Percentiles rank a stretch among this genome's conserved stretches.
Evolutionary conservation across 2,329 filamentous ascomycete species (phyloP).

Genomic region (Aureobasidium sp.): DNA sequence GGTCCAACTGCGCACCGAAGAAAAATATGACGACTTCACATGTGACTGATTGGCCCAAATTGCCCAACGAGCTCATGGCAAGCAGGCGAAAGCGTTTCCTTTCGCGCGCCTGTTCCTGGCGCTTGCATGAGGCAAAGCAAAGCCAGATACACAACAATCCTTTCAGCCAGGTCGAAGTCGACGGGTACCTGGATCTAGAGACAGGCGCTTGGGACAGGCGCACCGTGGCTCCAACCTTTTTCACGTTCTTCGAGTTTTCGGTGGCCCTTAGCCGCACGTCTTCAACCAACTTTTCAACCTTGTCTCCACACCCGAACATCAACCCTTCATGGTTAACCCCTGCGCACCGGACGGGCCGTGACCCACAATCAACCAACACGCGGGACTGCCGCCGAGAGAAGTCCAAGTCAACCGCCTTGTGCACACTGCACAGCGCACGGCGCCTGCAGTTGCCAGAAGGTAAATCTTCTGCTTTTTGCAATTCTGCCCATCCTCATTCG

Average conservation of each 20-base stretch:
- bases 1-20: neutral
- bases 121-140: slow-evolving; percentile 8
- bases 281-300: neutral
- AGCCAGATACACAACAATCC: slow-evolving; percentile 2
- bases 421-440: slow-evolving; percentile 5
- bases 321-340: neutral
- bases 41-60: neutral
- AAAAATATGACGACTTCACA: neutral
- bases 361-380: slow-evolving; percentile 10
- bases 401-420: slow-evolving; percentile 4
- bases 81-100: neutral
- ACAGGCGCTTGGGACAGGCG: neutral
- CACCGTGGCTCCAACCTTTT: slow-evolving; percentile 5
- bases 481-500: slow-evolving; percentile 6
- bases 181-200: slow-evolving; percentile 9
- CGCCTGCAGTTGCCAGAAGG: slow-evolving; percentile 6
- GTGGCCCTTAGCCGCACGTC: slow-evolving; percentile 9
- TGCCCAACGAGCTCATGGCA: neutral
- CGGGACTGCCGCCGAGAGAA: slow-evolving; percentile 7
- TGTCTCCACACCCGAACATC: slow-evolving; percentile 12
- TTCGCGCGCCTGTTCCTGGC: slow-evolving; percentile 9
- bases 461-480: slow-evolving; percentile 2
- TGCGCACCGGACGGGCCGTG: slow-evolving; percentile 5
- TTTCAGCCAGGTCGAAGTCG: slow-evolving; percentile 3
- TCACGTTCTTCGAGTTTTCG: neutral